Evolutionary conservation across 164 flowering plant genomes (phyloP).

Genomic region (Litsea cubeba): DNA sequence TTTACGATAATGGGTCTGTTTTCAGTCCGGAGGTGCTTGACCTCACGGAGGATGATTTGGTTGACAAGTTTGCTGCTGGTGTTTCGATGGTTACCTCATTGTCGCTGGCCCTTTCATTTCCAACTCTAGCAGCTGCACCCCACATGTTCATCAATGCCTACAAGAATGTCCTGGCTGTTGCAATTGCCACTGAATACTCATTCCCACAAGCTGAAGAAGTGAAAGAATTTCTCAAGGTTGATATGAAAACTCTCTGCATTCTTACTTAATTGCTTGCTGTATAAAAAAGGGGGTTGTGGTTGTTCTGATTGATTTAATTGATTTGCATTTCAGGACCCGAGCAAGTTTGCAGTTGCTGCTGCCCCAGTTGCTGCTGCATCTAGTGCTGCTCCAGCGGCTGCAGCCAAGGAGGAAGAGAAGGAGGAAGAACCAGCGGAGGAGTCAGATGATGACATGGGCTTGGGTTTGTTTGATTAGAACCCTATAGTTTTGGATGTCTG

Average conservation of each 20-base stretch:
- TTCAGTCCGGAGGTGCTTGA: conserved; percentile 35
- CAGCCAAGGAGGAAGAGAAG: conserved; percentile 33
- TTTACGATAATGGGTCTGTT: conserved; percentile 37
- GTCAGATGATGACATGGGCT: conserved; percentile 29
- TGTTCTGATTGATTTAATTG: background rate
- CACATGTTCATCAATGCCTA: conserved; percentile 39
- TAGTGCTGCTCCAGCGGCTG: conserved; percentile 23
- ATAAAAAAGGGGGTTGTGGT: background rate
- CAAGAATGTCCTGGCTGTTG: conserved; percentile 35
- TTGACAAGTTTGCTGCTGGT: conserved; percentile 28
- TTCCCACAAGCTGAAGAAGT: conserved; percentile 39
- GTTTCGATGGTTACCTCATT: conserved; percentile 30
- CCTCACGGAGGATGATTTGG: conserved; percentile 35
- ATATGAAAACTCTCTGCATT: no score
- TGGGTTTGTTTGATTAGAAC: conserved; percentile 12
- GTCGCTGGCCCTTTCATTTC: conserved; percentile 28
- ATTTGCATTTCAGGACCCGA: conserved; percentile 46
- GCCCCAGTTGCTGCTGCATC: conserved; percentile 32
- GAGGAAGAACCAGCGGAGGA: conserved; percentile 48
- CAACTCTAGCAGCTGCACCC: conserved; percentile 36
- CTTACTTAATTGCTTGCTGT: background rate
- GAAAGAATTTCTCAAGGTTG: conserved; percentile 40
- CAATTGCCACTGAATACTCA: conserved; percentile 29
- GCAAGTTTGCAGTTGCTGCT: conserved; percentile 55
- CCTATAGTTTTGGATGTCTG: background rate